Evolutionary conservation across 768 basidiomycete genomes (phyloP), one percentile per base, ranked within the genome.

Genomic region (Suillus placidus): DNA sequence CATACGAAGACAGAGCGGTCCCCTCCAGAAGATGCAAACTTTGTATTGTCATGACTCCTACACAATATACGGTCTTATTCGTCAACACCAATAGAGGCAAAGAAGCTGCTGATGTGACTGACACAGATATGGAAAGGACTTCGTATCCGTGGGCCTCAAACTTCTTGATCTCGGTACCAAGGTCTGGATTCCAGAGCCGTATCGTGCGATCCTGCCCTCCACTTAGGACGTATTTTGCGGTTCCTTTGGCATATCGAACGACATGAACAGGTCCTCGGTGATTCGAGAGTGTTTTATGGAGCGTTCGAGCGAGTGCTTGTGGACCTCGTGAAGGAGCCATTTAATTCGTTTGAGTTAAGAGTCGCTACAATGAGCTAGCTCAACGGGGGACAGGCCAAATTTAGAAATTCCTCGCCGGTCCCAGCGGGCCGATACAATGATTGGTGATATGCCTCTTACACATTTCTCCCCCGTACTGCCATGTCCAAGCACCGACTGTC

Each of bases 131-230:
- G 2, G 93, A 93, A 49, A 99, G 84, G 4, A 99, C 93, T 75
- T 99, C 97, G 75, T 98, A 97, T 35, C 95, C 97, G 76, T 99
- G 97, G 10, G 93, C 94, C 64, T 88, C 80, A 76, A 97, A 99
- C 0, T 82, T 76, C 79, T 97, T 97, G 79, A 99, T 93, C 79
- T 97, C 89, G n/a, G 88, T 84, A 30, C 96, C 97, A 38, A 87
- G 78, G 62, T 80, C 81, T 5, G 95, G 91, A 77, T 99, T 99
- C 92, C 95, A 98, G 45, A 99, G 86, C 57, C 92, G 85, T 61
- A 99, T 85, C 2, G 89, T 88, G 58, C 95, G 86, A 78, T 99
- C 97, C 75, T 94, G 91, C 23, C 95, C 95, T 10, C 97, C 97
- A 1, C 94, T 90, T n/a, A 99, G 83, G 66, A 94, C 81, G 74